Conservation (phyloP, 192 early-diverging fungal genomes). For the Coemansia aciculifera region DNA sequence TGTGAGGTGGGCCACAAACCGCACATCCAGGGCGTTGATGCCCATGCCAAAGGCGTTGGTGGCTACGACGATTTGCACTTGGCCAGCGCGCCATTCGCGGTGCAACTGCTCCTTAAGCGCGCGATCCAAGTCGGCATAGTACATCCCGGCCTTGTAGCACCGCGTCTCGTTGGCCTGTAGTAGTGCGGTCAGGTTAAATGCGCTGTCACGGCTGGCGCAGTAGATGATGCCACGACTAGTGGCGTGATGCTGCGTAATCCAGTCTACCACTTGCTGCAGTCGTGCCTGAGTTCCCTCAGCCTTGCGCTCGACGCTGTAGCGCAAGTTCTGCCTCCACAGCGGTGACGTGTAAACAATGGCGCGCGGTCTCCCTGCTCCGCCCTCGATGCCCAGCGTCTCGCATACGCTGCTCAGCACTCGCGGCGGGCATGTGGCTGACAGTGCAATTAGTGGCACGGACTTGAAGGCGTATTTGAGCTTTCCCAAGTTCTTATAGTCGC, state of each 20-base stretch:
- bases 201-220: slow-evolving; percentile 65
- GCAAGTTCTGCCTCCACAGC: slow-evolving; percentile 64
- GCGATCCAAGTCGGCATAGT: slow-evolving; percentile 67
- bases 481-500: slow-evolving; percentile 56
- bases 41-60: slow-evolving; percentile 60
- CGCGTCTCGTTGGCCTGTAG: slow-evolving; percentile 55
- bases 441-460: slow-evolving; percentile 66
- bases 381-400: slow-evolving; percentile 56
- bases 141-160: slow-evolving; percentile 57
- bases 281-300: slow-evolving; percentile 39
- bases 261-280: slow-evolving; percentile 56
- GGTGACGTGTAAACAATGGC: slow-evolving; percentile 63
- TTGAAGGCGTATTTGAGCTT: slow-evolving; percentile 61
- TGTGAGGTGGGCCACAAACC: slow-evolving; percentile 56
- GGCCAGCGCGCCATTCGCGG: slow-evolving; percentile 39
- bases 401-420: slow-evolving; percentile 57
- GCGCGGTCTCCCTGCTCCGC: slow-evolving; percentile 35
- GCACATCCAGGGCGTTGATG: slow-evolving; percentile 55
- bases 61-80: slow-evolving; percentile 49
- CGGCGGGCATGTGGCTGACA: slow-evolving; percentile 75
- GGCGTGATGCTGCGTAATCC: slow-evolving; percentile 58
- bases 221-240: slow-evolving; percentile 66
- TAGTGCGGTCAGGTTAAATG: slow-evolving; percentile 55
- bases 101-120: slow-evolving; percentile 43
- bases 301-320: slow-evolving; percentile 62